These are phyloP conservation scores for Cyberlindnera mycetangii DNA, from an alignment of 805 yeast genomes.

Conservation along the genomic window DNA sequence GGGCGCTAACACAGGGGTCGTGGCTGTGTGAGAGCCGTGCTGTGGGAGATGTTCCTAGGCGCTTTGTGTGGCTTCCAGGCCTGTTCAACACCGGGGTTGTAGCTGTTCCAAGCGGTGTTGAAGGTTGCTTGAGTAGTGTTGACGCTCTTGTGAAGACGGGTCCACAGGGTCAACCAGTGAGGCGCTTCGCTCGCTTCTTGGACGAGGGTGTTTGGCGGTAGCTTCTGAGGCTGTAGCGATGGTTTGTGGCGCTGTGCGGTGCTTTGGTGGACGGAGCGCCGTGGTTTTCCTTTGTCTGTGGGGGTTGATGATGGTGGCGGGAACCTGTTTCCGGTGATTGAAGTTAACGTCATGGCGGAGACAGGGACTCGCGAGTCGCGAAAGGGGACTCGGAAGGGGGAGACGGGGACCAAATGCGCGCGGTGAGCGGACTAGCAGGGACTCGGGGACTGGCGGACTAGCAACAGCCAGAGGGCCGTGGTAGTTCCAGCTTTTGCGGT, in stretches of 20 bases:
- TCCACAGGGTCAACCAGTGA: no score
- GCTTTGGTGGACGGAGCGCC: neutral
- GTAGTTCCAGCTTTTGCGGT: no score
- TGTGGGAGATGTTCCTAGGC: no score
- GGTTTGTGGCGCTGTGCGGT: neutral
- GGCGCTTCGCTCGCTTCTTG: neutral
- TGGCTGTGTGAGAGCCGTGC: neutral
- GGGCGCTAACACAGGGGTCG: no score
- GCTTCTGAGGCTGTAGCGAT: neutral
- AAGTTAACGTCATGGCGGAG: neutral
- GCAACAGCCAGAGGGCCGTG: no score
- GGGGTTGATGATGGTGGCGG: neutral
- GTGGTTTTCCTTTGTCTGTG: neutral
- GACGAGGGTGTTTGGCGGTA: neutral
- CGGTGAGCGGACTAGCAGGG: no score
- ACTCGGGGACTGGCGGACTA: no score
- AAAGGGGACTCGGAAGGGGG: neutral
- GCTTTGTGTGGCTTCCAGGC: no score
- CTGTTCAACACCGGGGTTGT: neutral
- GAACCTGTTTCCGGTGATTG: neutral
- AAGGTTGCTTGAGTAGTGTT: slow-evolving; percentile 1
- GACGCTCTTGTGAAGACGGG: no score
- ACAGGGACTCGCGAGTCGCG: neutral
- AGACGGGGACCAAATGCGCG: neutral
- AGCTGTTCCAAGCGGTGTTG: neutral